Percentiles rank a stretch among this genome's conserved stretches.
These are phyloP conservation scores for Zygnema cylindricum DNA, from an alignment of 139 green algal species.

Conservation along the genomic window DNA sequence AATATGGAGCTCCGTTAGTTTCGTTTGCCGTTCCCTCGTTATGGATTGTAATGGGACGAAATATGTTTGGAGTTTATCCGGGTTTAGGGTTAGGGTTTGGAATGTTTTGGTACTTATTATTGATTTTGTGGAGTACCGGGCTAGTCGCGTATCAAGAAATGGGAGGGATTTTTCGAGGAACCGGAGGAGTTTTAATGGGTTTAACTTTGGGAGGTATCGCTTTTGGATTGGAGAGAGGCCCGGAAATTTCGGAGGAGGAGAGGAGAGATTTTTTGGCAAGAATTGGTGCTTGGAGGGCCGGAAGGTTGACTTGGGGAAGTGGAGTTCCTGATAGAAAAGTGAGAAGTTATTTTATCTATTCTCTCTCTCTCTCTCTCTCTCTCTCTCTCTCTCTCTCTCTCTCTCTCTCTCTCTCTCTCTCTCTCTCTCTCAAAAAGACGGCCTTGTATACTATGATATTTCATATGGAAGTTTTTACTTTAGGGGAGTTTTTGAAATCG, in stretches of 20 bases:
- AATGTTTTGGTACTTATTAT: constrained; percentile 15
- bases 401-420: too few relatives aligned
- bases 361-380: not conserved
- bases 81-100: constrained; percentile 28
- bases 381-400: constrained; percentile 21
- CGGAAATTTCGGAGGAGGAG: constrained; percentile 26
- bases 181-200: not conserved
- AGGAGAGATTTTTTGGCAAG: constrained; percentile 11
- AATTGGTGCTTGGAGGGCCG: constrained; percentile 49
- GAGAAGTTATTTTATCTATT: not conserved
- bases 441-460: too few relatives aligned
- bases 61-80: constrained; percentile 45
- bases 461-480: too few relatives aligned
- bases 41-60: constrained; percentile 47
- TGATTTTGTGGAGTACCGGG: constrained; percentile 41
- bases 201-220: constrained; percentile 33
- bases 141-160: constrained; percentile 47
- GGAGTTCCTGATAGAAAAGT: constrained; percentile 55
- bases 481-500: too few relatives aligned
- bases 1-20: constrained; percentile 34
- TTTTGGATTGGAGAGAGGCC: constrained; percentile 25
- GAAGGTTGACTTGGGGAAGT: constrained; percentile 45
- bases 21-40: constrained; percentile 16
- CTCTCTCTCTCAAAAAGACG: too few relatives aligned
- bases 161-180: not conserved